Conservation (phyloP, 2,329 filamentous ascomycete genomes). For the Atkinsonella hypoxylon region DNA sequence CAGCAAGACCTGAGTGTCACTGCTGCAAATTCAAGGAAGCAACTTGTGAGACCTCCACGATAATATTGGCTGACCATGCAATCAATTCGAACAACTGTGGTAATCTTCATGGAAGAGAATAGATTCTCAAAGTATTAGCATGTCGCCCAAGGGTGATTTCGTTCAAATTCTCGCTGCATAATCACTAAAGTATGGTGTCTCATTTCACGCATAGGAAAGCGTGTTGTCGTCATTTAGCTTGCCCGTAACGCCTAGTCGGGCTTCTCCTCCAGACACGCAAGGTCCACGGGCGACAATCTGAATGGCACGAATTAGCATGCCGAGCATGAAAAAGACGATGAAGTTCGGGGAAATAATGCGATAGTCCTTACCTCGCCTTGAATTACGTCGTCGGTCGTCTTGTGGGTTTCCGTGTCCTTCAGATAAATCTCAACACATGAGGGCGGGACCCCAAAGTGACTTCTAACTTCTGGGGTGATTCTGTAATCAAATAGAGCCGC, state of each 20-base stretch:
- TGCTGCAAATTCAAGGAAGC: neutral
- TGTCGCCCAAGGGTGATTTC: neutral
- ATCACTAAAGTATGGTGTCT: too few relatives aligned
- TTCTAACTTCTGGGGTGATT: constrained; percentile 26
- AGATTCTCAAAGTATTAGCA: neutral
- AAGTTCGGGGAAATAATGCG: neutral
- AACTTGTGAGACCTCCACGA: neutral
- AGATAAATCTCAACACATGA: constrained; percentile 70
- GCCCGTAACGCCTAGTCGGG: constrained; percentile 49
- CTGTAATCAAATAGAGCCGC: constrained; percentile 84
- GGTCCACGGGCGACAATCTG: constrained; percentile 66
- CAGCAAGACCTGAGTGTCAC: neutral
- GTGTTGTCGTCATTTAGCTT: constrained; percentile 63
- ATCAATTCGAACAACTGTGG: neutral
- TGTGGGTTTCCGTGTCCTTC: constrained; percentile 45
- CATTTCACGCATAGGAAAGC: constrained; percentile 39
- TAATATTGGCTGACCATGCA: neutral
- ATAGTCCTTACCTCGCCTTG: constrained; percentile 47
- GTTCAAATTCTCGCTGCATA: too few relatives aligned
- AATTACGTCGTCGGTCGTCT: constrained; percentile 50
- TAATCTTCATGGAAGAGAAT: neutral
- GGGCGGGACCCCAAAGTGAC: constrained; percentile 73
- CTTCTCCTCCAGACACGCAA: constrained; percentile 57
- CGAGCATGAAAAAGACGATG: neutral
- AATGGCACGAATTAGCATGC: neutral